Evolutionary conservation across 331 rosid species (phyloP).

Genomic region (Ulmus americana): DNA sequence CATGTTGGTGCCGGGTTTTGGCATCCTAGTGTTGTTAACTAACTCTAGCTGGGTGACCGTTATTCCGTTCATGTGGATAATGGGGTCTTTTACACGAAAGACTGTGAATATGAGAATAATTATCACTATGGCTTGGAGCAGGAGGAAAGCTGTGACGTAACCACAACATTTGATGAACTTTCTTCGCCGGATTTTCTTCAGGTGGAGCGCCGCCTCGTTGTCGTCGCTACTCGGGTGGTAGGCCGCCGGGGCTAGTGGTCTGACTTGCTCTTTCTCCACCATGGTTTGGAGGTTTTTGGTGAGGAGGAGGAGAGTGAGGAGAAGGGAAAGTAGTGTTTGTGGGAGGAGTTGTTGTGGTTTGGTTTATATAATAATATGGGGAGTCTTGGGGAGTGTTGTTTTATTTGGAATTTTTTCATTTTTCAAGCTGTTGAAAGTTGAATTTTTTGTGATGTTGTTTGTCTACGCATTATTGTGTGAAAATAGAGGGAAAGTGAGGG

Average conservation of each 20-base stretch:
- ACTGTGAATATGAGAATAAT: conserved; percentile 42
- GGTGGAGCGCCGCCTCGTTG: not conserved
- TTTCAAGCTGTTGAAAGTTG: conserved; percentile 19
- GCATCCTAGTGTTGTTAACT: conserved; percentile 22
- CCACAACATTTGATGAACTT: conserved; percentile 37
- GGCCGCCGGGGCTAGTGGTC: conserved; percentile 41
- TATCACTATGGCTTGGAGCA: conserved; percentile 21
- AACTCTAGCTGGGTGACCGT: conserved; percentile 33
- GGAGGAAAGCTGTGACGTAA: conserved; percentile 14
- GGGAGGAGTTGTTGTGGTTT: too few species aligned
- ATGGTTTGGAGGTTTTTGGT: conserved; percentile 19
- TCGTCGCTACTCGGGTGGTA: conserved; percentile 20
- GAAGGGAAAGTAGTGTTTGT: not conserved
- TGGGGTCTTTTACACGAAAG: conserved; percentile 44
- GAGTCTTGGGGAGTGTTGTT: not conserved
- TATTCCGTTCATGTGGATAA: conserved; percentile 39
- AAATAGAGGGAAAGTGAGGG: too few species aligned
- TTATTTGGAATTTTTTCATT: not conserved
- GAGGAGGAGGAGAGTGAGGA: not conserved
- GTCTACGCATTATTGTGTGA: not conserved
- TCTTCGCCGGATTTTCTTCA: conserved; percentile 3
- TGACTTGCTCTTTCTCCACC: conserved; percentile 45
- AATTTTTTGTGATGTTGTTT: not conserved
- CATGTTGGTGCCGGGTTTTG: conserved; percentile 38
- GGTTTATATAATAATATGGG: not conserved